phyloP scores from a whole-genome alignment of 1,284 basidiomycete genomes.

The Boletellus deceptivus region DNA sequence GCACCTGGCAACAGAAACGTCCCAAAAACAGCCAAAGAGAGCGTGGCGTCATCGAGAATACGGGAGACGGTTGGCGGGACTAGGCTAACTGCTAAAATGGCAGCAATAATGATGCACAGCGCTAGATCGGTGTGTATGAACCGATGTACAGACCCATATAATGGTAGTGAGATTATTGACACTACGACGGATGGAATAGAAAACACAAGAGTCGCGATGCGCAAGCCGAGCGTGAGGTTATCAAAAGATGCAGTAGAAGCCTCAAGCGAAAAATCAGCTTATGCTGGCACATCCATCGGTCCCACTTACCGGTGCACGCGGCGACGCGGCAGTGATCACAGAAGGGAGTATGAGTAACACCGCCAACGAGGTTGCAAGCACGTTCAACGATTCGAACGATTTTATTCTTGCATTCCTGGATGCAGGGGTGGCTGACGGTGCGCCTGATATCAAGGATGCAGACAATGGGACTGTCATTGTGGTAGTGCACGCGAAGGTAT shows the following conservation, averaged over 20 bases:
- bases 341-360: conserved; percentile 55
- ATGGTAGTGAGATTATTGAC: conserved; percentile 47
- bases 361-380: conserved; percentile 48
- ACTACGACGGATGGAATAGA: conserved; percentile 60
- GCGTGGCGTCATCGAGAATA: conserved; percentile 45
- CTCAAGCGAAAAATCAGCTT: conserved; percentile 20
- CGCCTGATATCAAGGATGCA: conserved; percentile 50
- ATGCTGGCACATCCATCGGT: background rate
- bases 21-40: conserved; percentile 50
- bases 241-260: conserved; percentile 25
- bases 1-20: conserved; percentile 62
- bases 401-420: conserved; percentile 47
- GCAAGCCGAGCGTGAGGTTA: conserved; percentile 42
- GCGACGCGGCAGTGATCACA: conserved; percentile 49
- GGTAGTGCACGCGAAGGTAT: conserved; percentile 67
- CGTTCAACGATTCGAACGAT: conserved; percentile 59
- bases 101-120: conserved; percentile 39
- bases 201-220: conserved; percentile 53
- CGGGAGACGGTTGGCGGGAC: conserved; percentile 36
- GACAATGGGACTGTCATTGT: conserved; percentile 63
- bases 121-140: conserved; percentile 48
- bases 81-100: conserved; percentile 45
- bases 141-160: conserved; percentile 44
- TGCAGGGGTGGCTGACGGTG: conserved; percentile 33
- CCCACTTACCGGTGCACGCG: conserved; percentile 40